These are phyloP conservation scores for Candida nanaspora DNA, from an alignment of 805 yeast genomes.

Conservation along the genomic window DNA sequence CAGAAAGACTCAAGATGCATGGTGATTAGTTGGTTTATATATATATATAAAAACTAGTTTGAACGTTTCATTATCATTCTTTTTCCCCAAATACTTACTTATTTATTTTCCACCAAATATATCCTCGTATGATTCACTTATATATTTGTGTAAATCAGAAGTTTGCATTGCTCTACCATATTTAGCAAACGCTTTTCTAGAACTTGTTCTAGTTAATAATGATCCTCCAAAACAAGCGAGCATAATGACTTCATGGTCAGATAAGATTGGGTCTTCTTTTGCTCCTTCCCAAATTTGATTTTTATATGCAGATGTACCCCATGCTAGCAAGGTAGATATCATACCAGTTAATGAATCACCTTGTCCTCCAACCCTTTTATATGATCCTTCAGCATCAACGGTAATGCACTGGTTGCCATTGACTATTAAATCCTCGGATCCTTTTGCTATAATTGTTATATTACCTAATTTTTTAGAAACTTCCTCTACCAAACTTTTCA, in stretches of 20 bases:
- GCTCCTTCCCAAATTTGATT: conserved; percentile 49
- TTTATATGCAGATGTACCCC: conserved; percentile 65
- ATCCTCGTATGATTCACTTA: conserved; percentile 51
- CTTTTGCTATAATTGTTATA: conserved; percentile 68
- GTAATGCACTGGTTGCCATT: conserved; percentile 35
- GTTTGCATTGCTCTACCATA: conserved; percentile 82
- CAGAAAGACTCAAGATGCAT: conserved; percentile 40
- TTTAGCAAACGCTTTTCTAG: conserved; percentile 53
- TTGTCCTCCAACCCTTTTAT: conserved; percentile 89
- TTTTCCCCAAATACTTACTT: background rate
- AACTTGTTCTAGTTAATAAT: conserved; percentile 56
- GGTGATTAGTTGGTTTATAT: conserved; percentile 30
- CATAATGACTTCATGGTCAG: conserved; percentile 25
- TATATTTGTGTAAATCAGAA: conserved; percentile 62
- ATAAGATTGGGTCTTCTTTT: conserved; percentile 23
- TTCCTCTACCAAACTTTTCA: conserved; percentile 25
- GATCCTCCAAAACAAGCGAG: conserved; percentile 71
- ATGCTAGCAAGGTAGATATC: conserved; percentile 73
- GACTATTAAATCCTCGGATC: conserved; percentile 57
- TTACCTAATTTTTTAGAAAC: conserved; percentile 48
- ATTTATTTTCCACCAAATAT: conserved; percentile 5
- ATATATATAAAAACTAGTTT: too few species aligned
- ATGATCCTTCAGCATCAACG: conserved; percentile 52
- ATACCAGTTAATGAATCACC: conserved; percentile 91
- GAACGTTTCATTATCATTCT: background rate